Conservation (phyloP, 495 filamentous ascomycete species). For the Neurospora sp. region DNA sequence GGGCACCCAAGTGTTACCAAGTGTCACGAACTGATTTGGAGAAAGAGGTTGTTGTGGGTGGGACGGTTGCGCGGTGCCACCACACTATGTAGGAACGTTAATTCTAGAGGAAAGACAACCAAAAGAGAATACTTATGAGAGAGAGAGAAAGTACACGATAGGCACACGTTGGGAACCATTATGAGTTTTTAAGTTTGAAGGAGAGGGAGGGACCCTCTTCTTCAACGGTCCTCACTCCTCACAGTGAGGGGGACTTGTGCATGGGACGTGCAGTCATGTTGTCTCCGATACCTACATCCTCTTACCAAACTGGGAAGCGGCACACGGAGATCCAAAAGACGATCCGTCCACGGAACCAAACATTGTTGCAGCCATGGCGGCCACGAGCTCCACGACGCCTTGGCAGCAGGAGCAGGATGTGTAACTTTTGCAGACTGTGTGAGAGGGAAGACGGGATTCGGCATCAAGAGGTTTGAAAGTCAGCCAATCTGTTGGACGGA, state of each 20-base stretch:
- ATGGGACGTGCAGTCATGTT: not conserved
- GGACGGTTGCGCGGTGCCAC: not conserved
- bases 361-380: not conserved
- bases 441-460: not conserved
- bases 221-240: not conserved
- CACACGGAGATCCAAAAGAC: not conserved
- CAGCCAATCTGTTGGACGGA: not conserved
- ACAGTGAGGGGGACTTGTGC: not conserved
- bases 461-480: not conserved
- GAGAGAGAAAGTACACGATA: not conserved
- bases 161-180: not conserved
- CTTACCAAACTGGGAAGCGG: not conserved
- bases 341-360: not conserved
- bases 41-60: not conserved
- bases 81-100: not conserved
- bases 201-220: not conserved
- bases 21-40: not conserved
- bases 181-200: not conserved
- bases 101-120: not conserved
- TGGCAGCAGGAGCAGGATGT: not conserved
- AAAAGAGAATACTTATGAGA: not conserved
- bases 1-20: not conserved
- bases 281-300: not conserved
- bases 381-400: not conserved
- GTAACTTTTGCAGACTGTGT: not conserved